Percentiles rank a stretch among this genome's conserved stretches.
Conservation (phyloP, 2,329 filamentous ascomycete species). For the Cercospora janseana region DNA sequence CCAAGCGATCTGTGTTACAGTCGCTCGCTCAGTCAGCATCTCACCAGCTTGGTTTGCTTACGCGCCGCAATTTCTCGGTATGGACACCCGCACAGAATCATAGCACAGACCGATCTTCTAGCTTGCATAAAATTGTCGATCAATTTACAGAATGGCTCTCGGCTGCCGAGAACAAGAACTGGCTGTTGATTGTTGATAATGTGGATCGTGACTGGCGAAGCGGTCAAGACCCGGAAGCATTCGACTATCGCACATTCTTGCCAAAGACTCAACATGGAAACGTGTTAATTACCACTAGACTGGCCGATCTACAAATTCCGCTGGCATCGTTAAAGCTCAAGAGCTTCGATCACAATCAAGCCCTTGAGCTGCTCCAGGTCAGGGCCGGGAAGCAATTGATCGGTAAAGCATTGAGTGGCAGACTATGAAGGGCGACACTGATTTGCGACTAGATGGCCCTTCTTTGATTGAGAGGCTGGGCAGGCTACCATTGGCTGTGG, state of each 20-base stretch:
- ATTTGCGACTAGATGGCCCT: neutral
- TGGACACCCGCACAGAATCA: too few relatives aligned
- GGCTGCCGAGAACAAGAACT: constrained; percentile 19
- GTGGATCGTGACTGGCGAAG: constrained; percentile 29
- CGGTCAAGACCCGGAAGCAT: constrained; percentile 24
- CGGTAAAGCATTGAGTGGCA: neutral
- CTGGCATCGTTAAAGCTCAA: constrained; percentile 1
- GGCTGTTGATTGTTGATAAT: constrained; percentile 42
- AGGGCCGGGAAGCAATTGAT: constrained; percentile 20
- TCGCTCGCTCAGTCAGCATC: constrained; percentile 16
- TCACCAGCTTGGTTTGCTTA: neutral
- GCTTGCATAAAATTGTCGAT: neutral
- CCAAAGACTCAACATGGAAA: constrained; percentile 32
- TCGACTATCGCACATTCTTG: constrained; percentile 23
- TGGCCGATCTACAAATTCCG: constrained; percentile 8
- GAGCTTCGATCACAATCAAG: constrained; percentile 28
- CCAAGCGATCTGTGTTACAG: constrained; percentile 34
- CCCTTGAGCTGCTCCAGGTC: constrained; percentile 33
- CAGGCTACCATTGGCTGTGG: constrained; percentile 15
- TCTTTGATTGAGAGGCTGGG: constrained; percentile 2
- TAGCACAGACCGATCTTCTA: neutral
- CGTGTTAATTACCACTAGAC: constrained; percentile 34
- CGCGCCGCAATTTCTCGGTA: neutral
- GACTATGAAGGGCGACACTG: too few relatives aligned
- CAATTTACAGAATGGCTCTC: constrained; percentile 1